Percentiles rank a stretch among this genome's conserved stretches.
These are phyloP conservation scores for Comarum palustre DNA, from an alignment of 306 rosid species.

Conservation along the genomic window DNA sequence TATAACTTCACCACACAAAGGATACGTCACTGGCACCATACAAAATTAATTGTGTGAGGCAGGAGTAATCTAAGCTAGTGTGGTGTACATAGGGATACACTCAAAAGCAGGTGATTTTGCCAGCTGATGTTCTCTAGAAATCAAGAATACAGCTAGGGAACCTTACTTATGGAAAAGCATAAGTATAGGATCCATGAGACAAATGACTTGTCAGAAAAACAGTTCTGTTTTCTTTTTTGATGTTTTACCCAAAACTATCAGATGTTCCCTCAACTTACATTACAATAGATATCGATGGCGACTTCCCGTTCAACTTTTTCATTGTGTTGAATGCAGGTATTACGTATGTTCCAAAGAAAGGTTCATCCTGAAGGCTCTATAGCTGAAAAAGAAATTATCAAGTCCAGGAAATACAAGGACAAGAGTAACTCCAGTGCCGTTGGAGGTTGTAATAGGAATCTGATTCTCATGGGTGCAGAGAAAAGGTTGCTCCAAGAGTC, in stretches of 20 bases:
- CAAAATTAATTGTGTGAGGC: background rate
- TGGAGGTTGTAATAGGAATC: constrained; percentile 31
- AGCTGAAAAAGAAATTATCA: constrained; percentile 29
- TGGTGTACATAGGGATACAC: background rate
- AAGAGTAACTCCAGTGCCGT: constrained; percentile 31
- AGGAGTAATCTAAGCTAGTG: background rate
- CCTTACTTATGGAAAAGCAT: constrained; percentile 10
- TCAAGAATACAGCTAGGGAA: constrained; percentile 12
- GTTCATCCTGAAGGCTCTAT: constrained; percentile 59
- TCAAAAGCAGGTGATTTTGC: constrained; percentile 2
- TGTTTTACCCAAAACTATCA: background rate
- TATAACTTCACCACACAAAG: constrained; percentile 16
- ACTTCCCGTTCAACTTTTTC: constrained; percentile 11
- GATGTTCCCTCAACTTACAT: constrained; percentile 2
- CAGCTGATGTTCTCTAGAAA: constrained; percentile 6
- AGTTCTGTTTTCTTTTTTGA: background rate
- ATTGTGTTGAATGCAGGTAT: constrained; percentile 52
- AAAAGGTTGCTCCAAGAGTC: constrained; percentile 30
- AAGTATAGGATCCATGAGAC: constrained; percentile 6
- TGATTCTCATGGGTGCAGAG: constrained; percentile 29
- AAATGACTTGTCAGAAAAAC: constrained; percentile 3
- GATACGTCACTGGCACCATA: constrained; percentile 1
- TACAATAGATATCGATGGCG: constrained; percentile 1
- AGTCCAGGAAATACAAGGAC: constrained; percentile 36
- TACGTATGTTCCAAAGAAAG: constrained; percentile 63